Evolutionary conservation across 768 basidiomycete genomes (phyloP).

Genomic region (Cubamyces sp.): DNA sequence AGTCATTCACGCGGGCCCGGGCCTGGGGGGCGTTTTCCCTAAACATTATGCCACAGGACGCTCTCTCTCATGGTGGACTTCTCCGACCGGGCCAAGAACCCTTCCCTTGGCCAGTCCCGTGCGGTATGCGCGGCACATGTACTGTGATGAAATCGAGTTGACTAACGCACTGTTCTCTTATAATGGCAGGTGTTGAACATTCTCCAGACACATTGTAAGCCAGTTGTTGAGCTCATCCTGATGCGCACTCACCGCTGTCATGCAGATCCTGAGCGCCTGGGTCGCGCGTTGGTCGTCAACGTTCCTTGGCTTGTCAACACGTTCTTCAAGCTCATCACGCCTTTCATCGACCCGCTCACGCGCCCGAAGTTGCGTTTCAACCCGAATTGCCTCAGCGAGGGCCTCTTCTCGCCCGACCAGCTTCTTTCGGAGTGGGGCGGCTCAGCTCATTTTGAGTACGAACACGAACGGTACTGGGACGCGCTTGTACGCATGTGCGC

Average conservation of each 20-base stretch:
- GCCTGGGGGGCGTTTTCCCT: too few species aligned
- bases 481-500: constrained; percentile 59
- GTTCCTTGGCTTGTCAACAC: constrained; percentile 78
- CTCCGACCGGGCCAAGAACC: constrained; percentile 68
- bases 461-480: constrained; percentile 77
- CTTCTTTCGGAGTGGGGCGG: constrained; percentile 80
- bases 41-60: constrained; percentile 46
- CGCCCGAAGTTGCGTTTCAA: constrained; percentile 78
- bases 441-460: constrained; percentile 65
- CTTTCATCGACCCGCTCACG: constrained; percentile 85
- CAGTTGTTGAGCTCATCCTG: not conserved
- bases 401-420: constrained; percentile 69
- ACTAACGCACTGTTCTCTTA: not conserved
- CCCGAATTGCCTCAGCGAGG: constrained; percentile 64
- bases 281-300: constrained; percentile 71
- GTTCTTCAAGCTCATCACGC: constrained; percentile 78
- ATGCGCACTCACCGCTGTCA: not conserved
- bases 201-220: constrained; percentile 68
- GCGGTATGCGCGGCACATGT: constrained; percentile 34
- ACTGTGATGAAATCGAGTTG: not conserved
- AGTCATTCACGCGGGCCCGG: too few species aligned
- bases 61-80: constrained; percentile 78
- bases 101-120: constrained; percentile 44
- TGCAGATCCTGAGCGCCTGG: constrained; percentile 78
- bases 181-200: constrained; percentile 44